A percentile compares a stretch with the other conserved stretches of the same genome.
phyloP scores from a whole-genome alignment of 164 flowering plant genomes.

The Kalanchoe fedtschenkoi region DNA sequence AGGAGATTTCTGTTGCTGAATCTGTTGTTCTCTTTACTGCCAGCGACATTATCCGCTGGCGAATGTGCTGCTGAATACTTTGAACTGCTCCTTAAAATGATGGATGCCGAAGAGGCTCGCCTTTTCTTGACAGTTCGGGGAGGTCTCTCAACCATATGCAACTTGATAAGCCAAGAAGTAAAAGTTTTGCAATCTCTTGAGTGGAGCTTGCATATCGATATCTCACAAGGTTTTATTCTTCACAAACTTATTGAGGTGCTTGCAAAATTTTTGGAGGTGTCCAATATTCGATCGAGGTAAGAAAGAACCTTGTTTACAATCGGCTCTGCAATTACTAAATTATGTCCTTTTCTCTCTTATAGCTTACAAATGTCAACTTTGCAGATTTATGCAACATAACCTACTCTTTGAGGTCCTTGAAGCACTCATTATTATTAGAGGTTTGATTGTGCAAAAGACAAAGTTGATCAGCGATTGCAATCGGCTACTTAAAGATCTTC shows the following conservation, averaged over 20 bases:
- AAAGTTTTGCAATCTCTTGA: slow-evolving; percentile 71
- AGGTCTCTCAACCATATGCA: slow-evolving; percentile 59
- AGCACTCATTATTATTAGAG: slow-evolving; percentile 87
- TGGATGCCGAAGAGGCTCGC: slow-evolving; percentile 88
- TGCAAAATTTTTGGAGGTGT: slow-evolving; percentile 86
- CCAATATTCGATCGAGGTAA: slow-evolving; percentile 84
- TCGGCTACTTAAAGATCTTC: slow-evolving; percentile 79
- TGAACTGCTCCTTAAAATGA: slow-evolving; percentile 87
- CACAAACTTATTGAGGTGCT: slow-evolving; percentile 95
- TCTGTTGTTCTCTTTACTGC: slow-evolving; percentile 62
- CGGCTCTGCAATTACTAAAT: neutral
- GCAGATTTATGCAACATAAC: slow-evolving; percentile 83
- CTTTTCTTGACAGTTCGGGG: slow-evolving; percentile 85
- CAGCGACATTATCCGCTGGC: slow-evolving; percentile 91
- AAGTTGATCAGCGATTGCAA: slow-evolving; percentile 94
- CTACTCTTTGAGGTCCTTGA: slow-evolving; percentile 82
- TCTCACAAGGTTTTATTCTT: slow-evolving; percentile 96
- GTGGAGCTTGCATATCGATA: slow-evolving; percentile 89
- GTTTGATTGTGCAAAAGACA: slow-evolving; percentile 93
- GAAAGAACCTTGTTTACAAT: neutral
- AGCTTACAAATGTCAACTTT: slow-evolving; percentile 11
- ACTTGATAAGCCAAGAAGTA: slow-evolving; percentile 78
- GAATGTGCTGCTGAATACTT: slow-evolving; percentile 97
- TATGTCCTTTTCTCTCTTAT: slow-evolving; percentile 3
- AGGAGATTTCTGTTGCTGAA: slow-evolving; percentile 67